A percentile compares a stretch with the other conserved stretches of the same genome.
These are phyloP conservation scores for Saccharomyces hybrid DNA, from an alignment of 1,139 yeast genomes.

Conservation along the genomic window DNA sequence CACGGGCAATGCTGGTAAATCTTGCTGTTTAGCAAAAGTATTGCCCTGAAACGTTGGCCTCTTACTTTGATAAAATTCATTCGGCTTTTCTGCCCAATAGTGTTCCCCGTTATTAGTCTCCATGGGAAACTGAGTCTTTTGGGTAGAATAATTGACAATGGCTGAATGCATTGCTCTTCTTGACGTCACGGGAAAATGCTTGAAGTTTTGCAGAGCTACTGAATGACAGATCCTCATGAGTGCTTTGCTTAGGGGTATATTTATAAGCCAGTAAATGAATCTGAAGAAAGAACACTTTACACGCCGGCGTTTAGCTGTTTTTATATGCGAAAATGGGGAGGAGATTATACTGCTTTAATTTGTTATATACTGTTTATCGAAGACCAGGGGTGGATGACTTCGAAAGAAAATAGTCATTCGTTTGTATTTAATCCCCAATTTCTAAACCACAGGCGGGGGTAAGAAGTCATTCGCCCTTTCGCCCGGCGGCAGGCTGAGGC, in stretches of 20 bases:
- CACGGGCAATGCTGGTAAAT: constrained; percentile 81
- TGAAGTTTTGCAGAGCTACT: not conserved
- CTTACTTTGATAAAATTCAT: constrained; percentile 16
- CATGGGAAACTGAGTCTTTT: constrained; percentile 12
- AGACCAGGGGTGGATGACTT: not conserved
- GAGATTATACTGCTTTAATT: not conserved
- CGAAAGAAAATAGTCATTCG: not conserved
- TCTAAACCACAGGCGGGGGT: not conserved
- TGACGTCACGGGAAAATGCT: not conserved
- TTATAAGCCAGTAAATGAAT: not conserved
- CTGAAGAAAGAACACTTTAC: not conserved
- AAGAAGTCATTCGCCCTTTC: not conserved
- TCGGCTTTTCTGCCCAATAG: constrained; percentile 22
- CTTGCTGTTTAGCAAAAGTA: constrained; percentile 63
- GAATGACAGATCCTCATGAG: not conserved
- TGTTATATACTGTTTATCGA: not conserved
- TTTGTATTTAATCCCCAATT: not conserved
- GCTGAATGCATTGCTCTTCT: not conserved
- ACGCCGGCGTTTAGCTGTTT: not conserved
- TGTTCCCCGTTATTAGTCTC: constrained; percentile 26
- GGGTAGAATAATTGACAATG: not conserved
- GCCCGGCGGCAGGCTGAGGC: not conserved
- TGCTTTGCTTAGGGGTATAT: not conserved
- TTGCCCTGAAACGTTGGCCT: constrained; percentile 46
- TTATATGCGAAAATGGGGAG: not conserved